Evolutionary conservation across 805 yeast species (phyloP).

Genomic region (Myxozyma neotropica): DNA sequence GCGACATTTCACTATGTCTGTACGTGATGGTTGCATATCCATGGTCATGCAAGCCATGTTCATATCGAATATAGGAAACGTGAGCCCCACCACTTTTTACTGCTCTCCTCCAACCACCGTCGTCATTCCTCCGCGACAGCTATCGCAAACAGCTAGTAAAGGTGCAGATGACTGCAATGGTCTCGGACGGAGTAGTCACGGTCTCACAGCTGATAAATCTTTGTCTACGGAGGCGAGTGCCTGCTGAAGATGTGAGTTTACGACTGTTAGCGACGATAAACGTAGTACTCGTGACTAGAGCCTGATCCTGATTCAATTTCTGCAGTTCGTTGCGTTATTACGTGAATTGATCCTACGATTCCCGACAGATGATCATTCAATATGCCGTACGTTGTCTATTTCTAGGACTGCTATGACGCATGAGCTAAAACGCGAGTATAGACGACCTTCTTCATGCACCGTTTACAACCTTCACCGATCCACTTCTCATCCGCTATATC

Average conservation of each 20-base stretch:
- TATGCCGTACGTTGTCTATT: slow-evolving; percentile 7
- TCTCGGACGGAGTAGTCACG: neutral
- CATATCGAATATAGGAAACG: neutral
- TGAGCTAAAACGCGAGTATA: neutral
- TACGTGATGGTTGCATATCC: no score
- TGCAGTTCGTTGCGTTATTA: slow-evolving; percentile 2
- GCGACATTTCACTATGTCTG: no score
- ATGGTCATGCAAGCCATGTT: no score
- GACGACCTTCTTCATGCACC: slow-evolving; percentile 19
- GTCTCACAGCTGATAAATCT: neutral
- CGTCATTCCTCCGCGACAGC: neutral
- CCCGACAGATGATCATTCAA: neutral
- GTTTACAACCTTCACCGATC: slow-evolving; percentile 23
- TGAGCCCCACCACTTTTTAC: slow-evolving; percentile 1
- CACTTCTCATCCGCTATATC: slow-evolving; percentile 24
- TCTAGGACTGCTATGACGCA: neutral
- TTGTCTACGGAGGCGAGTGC: slow-evolving; percentile 5
- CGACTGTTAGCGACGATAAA: neutral
- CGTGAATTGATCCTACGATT: neutral
- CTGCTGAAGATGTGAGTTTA: neutral
- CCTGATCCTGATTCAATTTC: neutral
- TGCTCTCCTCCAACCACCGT: neutral
- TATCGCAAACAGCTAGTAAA: no score
- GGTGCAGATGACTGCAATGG: neutral
- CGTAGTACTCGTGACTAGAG: neutral